Evolutionary conservation across 2,329 filamentous ascomycete genomes (phyloP), one percentile per base, ranked within the genome.

Genomic region (Penicillium psychrosexuale): DNA sequence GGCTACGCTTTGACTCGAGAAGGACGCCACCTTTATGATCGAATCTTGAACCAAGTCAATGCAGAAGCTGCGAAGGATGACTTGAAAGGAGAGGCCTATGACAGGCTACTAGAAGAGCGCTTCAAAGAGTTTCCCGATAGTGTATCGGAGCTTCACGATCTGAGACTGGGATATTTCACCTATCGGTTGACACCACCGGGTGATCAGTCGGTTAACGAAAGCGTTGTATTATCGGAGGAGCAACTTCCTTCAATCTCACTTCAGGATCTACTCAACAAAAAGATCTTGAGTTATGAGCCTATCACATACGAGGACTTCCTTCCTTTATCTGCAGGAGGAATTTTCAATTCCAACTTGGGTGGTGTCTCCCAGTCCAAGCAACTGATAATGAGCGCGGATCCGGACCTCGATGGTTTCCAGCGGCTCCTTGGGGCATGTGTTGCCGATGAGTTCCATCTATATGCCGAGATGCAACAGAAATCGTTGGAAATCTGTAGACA

Each of bases 271-370:
- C 47, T 80, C 1, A 51, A 61, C 2, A 47, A 66, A 0, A 70
- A 71, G 0, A 27, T 71, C 3, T 36, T 82, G 0, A 61, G 69
- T 37, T 71, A 69, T 5, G 62, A 72, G 3, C 77, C 80, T 2
- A 73, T 82, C 17, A 80, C 75, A 0, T 83, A 83, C 53, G 80
- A 83, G 54, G 80, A 82, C 51, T 83, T 82, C 45, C 66, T 83
- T 4, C 80, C 80, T 0, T 64, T 83, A 2, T 81, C 78, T 1
- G 80, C 80, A 0, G 80, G 78, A 0, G 80, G 80, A 0, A 82
- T 82, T 37, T 80, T 81, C 57, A 73, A 73, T 37, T 79, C 77
- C 0, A 80, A 79, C 19, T 61, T 79, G 1, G 61, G 61, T 2
- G 59, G 44, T 8, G 46, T 48, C 1, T 63, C 61, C 2, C 47